Evolutionary conservation across 1,139 yeast genomes (phyloP).

Genomic region (Pichia sp.): DNA sequence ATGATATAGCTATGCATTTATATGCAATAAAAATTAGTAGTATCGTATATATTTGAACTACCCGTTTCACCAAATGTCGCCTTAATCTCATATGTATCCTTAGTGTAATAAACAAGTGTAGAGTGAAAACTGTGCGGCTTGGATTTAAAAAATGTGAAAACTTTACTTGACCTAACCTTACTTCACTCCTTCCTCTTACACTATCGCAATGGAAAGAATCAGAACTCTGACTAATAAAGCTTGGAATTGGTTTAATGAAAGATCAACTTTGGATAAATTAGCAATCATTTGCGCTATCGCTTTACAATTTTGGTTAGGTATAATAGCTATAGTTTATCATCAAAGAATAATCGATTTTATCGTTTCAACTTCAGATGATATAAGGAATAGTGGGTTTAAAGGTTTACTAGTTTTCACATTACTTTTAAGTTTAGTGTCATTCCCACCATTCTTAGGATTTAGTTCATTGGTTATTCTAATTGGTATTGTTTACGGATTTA

Average conservation of each 20-base stretch:
- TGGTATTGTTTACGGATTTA: slow-evolving; percentile 80
- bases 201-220: background rate
- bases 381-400: slow-evolving; percentile 26
- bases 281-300: slow-evolving; percentile 2
- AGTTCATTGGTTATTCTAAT: slow-evolving; percentile 58
- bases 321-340: slow-evolving; percentile 7
- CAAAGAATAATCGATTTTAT: slow-evolving; percentile 12
- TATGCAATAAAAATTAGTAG: slow-evolving; percentile 4
- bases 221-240: background rate
- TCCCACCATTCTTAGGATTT: slow-evolving; percentile 89
- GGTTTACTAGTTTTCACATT: slow-evolving; percentile 52
- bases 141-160: too few species aligned
- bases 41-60: background rate
- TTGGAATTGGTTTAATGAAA: slow-evolving; percentile 4
- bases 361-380: slow-evolving; percentile 15
- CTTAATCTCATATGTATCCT: background rate
- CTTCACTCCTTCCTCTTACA: background rate
- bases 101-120: too few species aligned
- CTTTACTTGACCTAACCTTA: too few species aligned
- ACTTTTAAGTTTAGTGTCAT: slow-evolving; percentile 45
- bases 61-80: background rate
- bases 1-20: background rate
- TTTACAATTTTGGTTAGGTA: background rate
- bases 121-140: too few species aligned
- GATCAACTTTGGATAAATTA: slow-evolving; percentile 1